Evolutionary conservation across 1,284 basidiomycete genomes (phyloP), one percentile per base, ranked within the genome.

Genomic region (Meira miltonrushii): DNA sequence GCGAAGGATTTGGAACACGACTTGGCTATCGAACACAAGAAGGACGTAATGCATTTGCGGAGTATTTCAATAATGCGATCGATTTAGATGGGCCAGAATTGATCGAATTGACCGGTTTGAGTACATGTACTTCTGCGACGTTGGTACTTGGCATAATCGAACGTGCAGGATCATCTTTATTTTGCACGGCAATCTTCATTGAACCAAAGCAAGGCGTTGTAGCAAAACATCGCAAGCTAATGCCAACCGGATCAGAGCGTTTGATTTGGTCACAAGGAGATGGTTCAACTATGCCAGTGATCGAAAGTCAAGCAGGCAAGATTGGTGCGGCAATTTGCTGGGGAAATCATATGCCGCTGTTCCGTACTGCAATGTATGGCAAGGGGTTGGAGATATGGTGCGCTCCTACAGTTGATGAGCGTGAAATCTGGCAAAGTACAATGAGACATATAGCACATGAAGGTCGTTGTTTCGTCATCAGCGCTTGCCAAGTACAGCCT

Each of bases 401-500:
- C 69, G 86, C 84, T 0, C 86, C 86, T 0, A 88, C 86, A 1
- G 87, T 88, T 25, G 88, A 89, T 69, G 81, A 82, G 2, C 81
- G 88, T 11, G 82, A 83, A 1, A 81, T 79, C 1, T 89, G 87
- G 87, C 81, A 83, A 61, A 80, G 81, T 57, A 83, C 84, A 1
- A 88, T 89, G 86, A 78, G 82, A 54, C 87, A 88, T 71, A 87
- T 89, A 54, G 87, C 87, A 1, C 79, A 86, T 54, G 88, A 89
- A 77, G 88, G 87, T 1, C 82, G 88, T 23, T 88, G 86, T 78
- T 88, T 87, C 74, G 88, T 89, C 43, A 79, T 88, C 25, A 83
- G 84, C 15, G 84, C 83, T 15, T 87, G 84, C 71, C 87, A 87
- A 70, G 72, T 67, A 62, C 28, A 33, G 8, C 28, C 28, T 33